phyloP scores from a whole-genome alignment of 371 early-diverging fungal genomes.

The Lichtheimia hyalospora region DNA sequence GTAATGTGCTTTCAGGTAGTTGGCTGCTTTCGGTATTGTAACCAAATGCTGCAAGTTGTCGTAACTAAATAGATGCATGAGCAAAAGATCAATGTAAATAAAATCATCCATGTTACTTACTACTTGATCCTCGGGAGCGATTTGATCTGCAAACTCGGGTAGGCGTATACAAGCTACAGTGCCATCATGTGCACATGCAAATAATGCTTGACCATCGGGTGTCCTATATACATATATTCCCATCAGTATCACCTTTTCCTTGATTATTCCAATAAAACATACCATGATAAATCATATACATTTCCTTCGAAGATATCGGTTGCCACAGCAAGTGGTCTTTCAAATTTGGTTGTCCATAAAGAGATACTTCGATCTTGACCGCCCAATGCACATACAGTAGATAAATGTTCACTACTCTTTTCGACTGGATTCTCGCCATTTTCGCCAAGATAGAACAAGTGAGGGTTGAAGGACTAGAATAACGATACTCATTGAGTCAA shows the following conservation, averaged over 20 bases:
- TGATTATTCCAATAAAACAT: slow-evolving; percentile 10
- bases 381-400: slow-evolving; percentile 83
- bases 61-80: slow-evolving; percentile 30
- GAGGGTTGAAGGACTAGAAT: slow-evolving; percentile 72
- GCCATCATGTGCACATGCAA: slow-evolving; percentile 94
- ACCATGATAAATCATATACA: slow-evolving; percentile 90
- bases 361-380: slow-evolving; percentile 91
- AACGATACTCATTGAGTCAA: too few species aligned
- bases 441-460: slow-evolving; percentile 58
- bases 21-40: slow-evolving; percentile 60
- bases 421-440: slow-evolving; percentile 1
- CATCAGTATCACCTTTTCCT: background rate
- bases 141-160: slow-evolving; percentile 66
- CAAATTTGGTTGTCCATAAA: slow-evolving; percentile 83
- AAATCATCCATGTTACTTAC: slow-evolving; percentile 22
- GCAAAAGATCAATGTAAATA: too few species aligned
- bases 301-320: slow-evolving; percentile 80
- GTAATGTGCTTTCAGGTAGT: slow-evolving; percentile 63
- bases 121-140: slow-evolving; percentile 61
- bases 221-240: slow-evolving; percentile 47
- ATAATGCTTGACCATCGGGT: slow-evolving; percentile 75
- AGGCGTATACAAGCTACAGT: slow-evolving; percentile 78
- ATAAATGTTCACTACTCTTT: slow-evolving; percentile 24
- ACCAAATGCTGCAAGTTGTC: slow-evolving; percentile 69
- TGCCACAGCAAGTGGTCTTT: slow-evolving; percentile 75